Evolutionary conservation across 1,284 basidiomycete genomes (phyloP).

Genomic region (Leccinum idahoense): DNA sequence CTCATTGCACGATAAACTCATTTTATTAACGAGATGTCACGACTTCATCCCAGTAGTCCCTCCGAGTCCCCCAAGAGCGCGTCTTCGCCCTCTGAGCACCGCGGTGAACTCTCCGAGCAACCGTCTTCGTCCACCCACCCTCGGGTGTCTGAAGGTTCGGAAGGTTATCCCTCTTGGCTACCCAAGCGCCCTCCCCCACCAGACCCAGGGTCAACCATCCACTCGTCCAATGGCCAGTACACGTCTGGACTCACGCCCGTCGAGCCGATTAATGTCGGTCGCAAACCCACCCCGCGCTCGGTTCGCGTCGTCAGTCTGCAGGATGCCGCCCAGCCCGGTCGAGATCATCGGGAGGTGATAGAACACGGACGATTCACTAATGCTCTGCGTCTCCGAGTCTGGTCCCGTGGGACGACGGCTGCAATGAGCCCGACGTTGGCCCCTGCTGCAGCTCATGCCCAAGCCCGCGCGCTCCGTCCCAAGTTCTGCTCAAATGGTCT

Average conservation of each 20-base stretch:
- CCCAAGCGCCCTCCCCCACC: slow-evolving; percentile 72
- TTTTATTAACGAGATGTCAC: slow-evolving; percentile 44
- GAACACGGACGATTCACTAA: slow-evolving; percentile 45
- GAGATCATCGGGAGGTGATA: slow-evolving; percentile 41
- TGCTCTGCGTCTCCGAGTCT: slow-evolving; percentile 40
- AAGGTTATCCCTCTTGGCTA: slow-evolving; percentile 77
- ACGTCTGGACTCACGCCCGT: slow-evolving; percentile 37
- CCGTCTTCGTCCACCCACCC: slow-evolving; percentile 34
- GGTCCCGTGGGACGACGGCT: slow-evolving; percentile 57
- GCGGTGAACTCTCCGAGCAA: slow-evolving; percentile 29
- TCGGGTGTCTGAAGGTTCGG: slow-evolving; percentile 45
- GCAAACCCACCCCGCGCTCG: slow-evolving; percentile 71
- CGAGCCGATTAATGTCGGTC: slow-evolving; percentile 47
- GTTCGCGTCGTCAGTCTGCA: slow-evolving; percentile 71
- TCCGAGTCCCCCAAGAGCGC: slow-evolving; percentile 33
- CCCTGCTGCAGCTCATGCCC: slow-evolving; percentile 32
- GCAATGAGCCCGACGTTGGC: slow-evolving; percentile 44
- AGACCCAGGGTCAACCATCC: slow-evolving; percentile 64
- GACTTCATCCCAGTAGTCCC: slow-evolving; percentile 34
- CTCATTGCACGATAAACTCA: slow-evolving; percentile 28
- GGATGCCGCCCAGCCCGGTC: slow-evolving; percentile 36
- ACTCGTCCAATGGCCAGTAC: slow-evolving; percentile 47
- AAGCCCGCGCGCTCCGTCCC: slow-evolving; percentile 43
- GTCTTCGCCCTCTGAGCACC: slow-evolving; percentile 26
- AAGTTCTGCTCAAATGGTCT: slow-evolving; percentile 60